Evolutionary conservation across 1,284 basidiomycete species (phyloP).

Genomic region (Afroboletus lepidellus): DNA sequence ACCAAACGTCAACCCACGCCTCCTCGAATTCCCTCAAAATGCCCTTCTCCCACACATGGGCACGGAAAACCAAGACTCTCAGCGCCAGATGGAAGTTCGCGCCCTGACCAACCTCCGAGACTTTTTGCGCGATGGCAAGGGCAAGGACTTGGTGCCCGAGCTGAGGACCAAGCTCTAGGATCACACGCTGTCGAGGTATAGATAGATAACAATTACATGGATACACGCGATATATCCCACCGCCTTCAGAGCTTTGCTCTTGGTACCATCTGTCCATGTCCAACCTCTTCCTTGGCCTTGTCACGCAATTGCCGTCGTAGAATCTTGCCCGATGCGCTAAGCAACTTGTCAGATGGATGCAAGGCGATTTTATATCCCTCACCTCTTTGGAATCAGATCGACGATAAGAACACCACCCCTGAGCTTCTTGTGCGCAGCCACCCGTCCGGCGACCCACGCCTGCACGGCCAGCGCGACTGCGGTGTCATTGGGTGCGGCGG

Average conservation of each 20-base stretch:
- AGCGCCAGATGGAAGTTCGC: slow-evolving; percentile 80
- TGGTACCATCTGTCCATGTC: slow-evolving; percentile 23
- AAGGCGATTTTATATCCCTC: neutral
- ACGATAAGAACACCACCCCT: slow-evolving; percentile 63
- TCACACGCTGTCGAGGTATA: neutral
- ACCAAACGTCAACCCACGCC: slow-evolving; percentile 76
- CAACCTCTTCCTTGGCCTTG: slow-evolving; percentile 49
- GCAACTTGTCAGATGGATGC: neutral
- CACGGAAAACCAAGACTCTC: slow-evolving; percentile 80
- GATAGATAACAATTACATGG: neutral
- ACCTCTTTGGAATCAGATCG: slow-evolving; percentile 69
- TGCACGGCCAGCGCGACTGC: slow-evolving; percentile 51
- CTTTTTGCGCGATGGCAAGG: slow-evolving; percentile 61
- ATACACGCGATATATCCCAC: neutral
- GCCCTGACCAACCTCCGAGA: slow-evolving; percentile 71
- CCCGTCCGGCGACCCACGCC: slow-evolving; percentile 60
- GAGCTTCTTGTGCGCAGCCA: slow-evolving; percentile 64
- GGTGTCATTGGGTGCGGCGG: slow-evolving; percentile 33
- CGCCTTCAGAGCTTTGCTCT: slow-evolving; percentile 7
- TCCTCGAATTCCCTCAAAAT: slow-evolving; percentile 80
- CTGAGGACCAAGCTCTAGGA: slow-evolving; percentile 38
- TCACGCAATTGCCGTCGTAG: slow-evolving; percentile 62
- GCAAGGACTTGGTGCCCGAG: slow-evolving; percentile 68
- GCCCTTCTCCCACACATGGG: slow-evolving; percentile 86
- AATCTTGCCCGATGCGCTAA: slow-evolving; percentile 71